A percentile compares a stretch with the other conserved stretches of the same genome.
Evolutionary conservation across 2,329 filamentous ascomycete genomes (phyloP).

Genomic region (Colletotrichum falcatum): DNA sequence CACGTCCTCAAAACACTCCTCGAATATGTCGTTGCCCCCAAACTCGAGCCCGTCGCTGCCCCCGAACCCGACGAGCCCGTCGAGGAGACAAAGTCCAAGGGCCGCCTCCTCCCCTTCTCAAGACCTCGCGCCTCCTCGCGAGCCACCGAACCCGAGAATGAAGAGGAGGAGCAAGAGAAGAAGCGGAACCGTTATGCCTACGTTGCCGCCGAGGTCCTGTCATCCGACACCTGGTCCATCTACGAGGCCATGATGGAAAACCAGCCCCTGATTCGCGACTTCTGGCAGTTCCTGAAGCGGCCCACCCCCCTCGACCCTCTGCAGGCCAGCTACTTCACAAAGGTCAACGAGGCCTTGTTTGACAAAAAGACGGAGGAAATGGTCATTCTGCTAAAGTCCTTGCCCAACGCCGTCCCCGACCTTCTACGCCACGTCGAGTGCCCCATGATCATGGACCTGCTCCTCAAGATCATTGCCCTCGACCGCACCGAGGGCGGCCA

Average conservation of each 20-base stretch:
- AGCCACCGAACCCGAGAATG: constrained; percentile 60
- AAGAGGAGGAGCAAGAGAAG: constrained; percentile 85
- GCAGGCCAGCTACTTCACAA: constrained; percentile 97
- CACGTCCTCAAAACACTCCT: constrained; percentile 86
- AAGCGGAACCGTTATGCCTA: constrained; percentile 94
- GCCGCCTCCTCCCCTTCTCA: constrained; percentile 59
- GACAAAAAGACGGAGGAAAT: constrained; percentile 99
- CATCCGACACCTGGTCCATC: constrained; percentile 97
- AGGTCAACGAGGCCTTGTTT: constrained; percentile 96
- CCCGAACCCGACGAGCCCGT: constrained; percentile 64
- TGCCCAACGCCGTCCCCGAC: constrained; percentile 84
- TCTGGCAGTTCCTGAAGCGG: constrained; percentile 90
- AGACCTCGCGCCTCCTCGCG: constrained; percentile 66
- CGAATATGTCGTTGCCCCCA: constrained; percentile 90
- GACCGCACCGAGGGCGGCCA: constrained; percentile 92
- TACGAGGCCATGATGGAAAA: constrained; percentile 92
- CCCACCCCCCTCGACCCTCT: constrained; percentile 90
- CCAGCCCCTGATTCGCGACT: constrained; percentile 79
- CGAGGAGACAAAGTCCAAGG: constrained; percentile 58
- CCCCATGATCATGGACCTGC: constrained; percentile 97
- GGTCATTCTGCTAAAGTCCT: constrained; percentile 86
- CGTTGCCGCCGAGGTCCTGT: constrained; percentile 91
- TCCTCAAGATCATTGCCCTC: constrained; percentile 96
- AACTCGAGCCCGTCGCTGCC: constrained; percentile 67
- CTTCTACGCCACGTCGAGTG: constrained; percentile 96